Percentiles rank a stretch among this genome's conserved stretches.
Evolutionary conservation across 139 green algal genomes (phyloP).

Genomic region (Closterium sp.): DNA sequence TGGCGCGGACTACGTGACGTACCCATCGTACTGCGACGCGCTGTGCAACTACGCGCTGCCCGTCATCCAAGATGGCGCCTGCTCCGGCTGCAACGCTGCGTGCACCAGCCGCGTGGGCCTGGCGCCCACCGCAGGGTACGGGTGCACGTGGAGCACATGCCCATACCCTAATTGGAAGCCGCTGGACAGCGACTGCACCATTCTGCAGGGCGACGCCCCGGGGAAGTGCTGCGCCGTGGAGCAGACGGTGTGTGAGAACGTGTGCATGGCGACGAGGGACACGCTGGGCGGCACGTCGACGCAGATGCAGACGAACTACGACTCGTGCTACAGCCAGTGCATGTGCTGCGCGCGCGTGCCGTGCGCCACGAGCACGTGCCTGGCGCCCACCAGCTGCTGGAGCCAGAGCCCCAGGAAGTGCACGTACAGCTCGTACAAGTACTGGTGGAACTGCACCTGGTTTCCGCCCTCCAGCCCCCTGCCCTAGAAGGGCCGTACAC

Average conservation of each 20-base stretch:
- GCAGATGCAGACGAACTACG: not conserved
- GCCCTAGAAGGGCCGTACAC: not conserved
- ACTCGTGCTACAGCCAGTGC: slow-evolving; percentile 6
- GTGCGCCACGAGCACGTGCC: not conserved
- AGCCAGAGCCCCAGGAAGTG: not conserved
- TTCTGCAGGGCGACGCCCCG: not conserved
- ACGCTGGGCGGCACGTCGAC: not conserved
- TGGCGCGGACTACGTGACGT: slow-evolving; percentile 10
- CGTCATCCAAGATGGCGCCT: not conserved
- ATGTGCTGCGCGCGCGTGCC: not conserved
- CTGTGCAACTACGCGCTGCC: slow-evolving; percentile 39
- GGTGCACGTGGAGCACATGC: not conserved
- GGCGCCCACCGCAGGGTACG: not conserved
- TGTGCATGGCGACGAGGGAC: not conserved
- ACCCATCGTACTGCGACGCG: slow-evolving; percentile 31
- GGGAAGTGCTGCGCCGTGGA: not conserved
- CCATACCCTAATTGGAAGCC: not conserved
- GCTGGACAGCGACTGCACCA: not conserved
- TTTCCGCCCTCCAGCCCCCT: not conserved
- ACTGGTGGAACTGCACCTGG: not conserved
- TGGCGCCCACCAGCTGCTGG: not conserved
- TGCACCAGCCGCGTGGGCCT: not conserved
- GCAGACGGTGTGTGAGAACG: not conserved
- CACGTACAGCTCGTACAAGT: not conserved
- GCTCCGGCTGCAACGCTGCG: slow-evolving; percentile 1